Conservation (phyloP, 306 rosid genomes). For the Dalbergia oliveri region DNA sequence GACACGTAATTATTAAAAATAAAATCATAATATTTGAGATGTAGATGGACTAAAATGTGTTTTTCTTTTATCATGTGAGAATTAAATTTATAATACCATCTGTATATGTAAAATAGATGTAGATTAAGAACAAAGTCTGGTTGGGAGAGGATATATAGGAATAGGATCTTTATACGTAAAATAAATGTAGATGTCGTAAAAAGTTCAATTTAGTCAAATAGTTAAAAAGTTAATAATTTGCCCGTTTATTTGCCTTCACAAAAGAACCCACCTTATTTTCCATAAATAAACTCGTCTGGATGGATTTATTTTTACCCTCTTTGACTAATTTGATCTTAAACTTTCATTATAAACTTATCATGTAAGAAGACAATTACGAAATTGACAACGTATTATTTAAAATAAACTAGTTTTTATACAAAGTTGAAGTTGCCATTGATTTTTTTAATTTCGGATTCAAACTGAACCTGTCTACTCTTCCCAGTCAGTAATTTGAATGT, state of each 20-base stretch:
- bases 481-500: constrained; percentile 20
- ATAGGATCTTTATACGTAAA: too few relatives aligned
- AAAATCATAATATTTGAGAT: too few relatives aligned
- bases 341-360: background rate
- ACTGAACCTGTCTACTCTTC: background rate
- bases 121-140: background rate
- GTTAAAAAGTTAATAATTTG: background rate
- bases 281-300: background rate
- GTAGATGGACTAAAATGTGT: too few relatives aligned
- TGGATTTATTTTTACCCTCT: background rate
- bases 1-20: too few relatives aligned
- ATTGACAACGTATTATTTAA: background rate
- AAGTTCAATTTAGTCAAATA: background rate
- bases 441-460: background rate
- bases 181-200: background rate
- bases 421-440: background rate
- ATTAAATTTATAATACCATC: too few relatives aligned
- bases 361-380: background rate
- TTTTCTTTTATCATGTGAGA: too few relatives aligned
- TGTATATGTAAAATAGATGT: too few relatives aligned
- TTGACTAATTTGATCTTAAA: background rate
- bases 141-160: background rate
- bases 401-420: constrained; percentile 9
- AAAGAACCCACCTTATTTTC: background rate
- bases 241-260: background rate